Conservation (phyloP, 139 green algal genomes). For the Micractinium sp. region DNA sequence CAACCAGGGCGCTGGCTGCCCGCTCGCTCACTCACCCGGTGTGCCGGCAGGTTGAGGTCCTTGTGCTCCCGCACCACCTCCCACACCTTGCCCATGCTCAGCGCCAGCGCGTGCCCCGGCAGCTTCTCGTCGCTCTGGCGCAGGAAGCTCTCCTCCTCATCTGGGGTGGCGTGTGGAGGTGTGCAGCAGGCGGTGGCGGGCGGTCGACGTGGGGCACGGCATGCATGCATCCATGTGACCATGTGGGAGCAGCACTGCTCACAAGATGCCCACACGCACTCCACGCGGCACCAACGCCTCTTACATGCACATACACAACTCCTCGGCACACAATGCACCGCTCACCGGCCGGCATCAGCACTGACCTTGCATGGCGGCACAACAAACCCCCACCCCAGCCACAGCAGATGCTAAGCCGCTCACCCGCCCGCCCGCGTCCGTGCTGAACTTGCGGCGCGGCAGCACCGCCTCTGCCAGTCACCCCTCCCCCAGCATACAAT, state of each 20-base stretch:
- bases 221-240: too few species aligned
- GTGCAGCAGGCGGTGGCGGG: background rate
- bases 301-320: too few species aligned
- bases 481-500: background rate
- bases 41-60: constrained; percentile 97
- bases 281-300: too few species aligned
- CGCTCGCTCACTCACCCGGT: constrained; percentile 74
- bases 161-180: background rate
- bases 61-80: constrained; percentile 90
- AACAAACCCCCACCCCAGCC: too few species aligned
- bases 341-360: too few species aligned
- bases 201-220: too few species aligned
- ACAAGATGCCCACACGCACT: too few species aligned
- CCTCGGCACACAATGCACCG: too few species aligned
- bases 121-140: constrained; percentile 53
- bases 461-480: background rate
- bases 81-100: constrained; percentile 91
- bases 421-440: too few species aligned
- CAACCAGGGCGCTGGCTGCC: background rate
- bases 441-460: background rate
- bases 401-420: too few species aligned
- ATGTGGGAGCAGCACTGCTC: too few species aligned
- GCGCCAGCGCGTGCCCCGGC: constrained; percentile 73
- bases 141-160: constrained; percentile 64
- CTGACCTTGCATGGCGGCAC: too few species aligned